Conservation (phyloP, 768 basidiomycete genomes). For the Udeniomyces megalosporus region DNA sequence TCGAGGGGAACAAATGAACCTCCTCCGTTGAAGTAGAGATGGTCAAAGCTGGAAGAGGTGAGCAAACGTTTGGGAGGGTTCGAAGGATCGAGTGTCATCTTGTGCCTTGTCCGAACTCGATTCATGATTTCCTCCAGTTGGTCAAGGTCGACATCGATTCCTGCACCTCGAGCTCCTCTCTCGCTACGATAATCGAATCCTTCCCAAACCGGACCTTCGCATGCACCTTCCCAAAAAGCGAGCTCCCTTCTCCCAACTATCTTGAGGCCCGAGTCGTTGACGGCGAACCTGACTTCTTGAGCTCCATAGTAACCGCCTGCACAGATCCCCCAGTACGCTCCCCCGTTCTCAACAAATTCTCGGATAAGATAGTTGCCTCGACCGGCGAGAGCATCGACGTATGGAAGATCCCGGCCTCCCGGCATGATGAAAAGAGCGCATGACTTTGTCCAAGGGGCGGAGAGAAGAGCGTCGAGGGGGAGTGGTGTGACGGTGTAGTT, state of each 20-base stretch:
- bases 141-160: conserved; percentile 22
- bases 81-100: neutral
- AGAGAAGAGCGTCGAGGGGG: conserved; percentile 39
- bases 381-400: conserved; percentile 29
- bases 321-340: conserved; percentile 52
- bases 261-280: conserved; percentile 28
- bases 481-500: conserved; percentile 65
- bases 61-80: neutral
- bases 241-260: conserved; percentile 33
- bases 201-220: conserved; percentile 33
- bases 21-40: conserved; percentile 37
- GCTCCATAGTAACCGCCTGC: conserved; percentile 43
- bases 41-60: neutral
- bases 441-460: conserved; percentile 57
- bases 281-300: conserved; percentile 32
- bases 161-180: conserved; percentile 32
- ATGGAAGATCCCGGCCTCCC: conserved; percentile 38
- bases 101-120: neutral
- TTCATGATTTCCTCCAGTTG: conserved; percentile 16
- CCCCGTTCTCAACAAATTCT: conserved; percentile 50
- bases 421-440: conserved; percentile 70
- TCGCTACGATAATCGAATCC: conserved; percentile 35
- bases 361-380: conserved; percentile 37
- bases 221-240: conserved; percentile 34
- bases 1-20: conserved; percentile 30